A percentile compares a stretch with the other conserved stretches of the same genome.
phyloP scores from a whole-genome alignment of 2,329 filamentous ascomycete species.

The Hypoxylon sp. region DNA sequence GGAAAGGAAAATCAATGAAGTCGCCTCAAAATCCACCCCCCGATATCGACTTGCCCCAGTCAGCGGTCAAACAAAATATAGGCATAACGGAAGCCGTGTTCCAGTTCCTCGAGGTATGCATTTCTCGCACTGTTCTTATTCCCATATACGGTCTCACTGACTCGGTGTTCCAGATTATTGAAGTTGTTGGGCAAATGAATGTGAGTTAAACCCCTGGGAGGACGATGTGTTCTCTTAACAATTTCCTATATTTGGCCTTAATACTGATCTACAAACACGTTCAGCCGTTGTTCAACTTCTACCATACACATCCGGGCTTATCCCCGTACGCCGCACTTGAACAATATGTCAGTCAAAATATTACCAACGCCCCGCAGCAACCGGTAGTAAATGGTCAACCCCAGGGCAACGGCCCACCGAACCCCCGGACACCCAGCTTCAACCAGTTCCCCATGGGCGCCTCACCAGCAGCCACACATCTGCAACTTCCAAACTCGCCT shows the following conservation, averaged over 20 bases:
- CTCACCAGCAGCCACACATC: conserved; percentile 72
- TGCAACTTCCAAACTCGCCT: conserved; percentile 74
- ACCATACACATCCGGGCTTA: conserved; percentile 67
- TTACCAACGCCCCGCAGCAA: conserved; percentile 58
- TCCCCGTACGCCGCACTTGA: conserved; percentile 72
- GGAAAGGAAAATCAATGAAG: conserved; percentile 71
- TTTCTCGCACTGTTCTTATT: conserved; percentile 1
- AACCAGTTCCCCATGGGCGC: conserved; percentile 71
- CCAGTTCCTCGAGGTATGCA: conserved; percentile 74
- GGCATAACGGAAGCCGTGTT: conserved; percentile 73
- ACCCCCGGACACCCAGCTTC: conserved; percentile 69
- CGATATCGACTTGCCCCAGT: conserved; percentile 72
- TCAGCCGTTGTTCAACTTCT: conserved; percentile 70
- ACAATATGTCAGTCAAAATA: conserved; percentile 68
- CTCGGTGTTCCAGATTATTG: conserved; percentile 66
- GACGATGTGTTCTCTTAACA: background rate
- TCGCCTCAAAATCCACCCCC: conserved; percentile 72
- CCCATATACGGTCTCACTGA: conserved; percentile 46
- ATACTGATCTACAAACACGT: conserved; percentile 22
- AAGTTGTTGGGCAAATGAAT: conserved; percentile 77
- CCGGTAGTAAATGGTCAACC: conserved; percentile 64
- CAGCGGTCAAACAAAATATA: conserved; percentile 68
- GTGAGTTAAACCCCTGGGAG: conserved; percentile 43
- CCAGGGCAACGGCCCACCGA: conserved; percentile 59
- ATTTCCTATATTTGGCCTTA: background rate